Base-by-base conservation (phyloP, 2,329 filamentous ascomycete species). In the Fusarium odoratissimum region DNA sequence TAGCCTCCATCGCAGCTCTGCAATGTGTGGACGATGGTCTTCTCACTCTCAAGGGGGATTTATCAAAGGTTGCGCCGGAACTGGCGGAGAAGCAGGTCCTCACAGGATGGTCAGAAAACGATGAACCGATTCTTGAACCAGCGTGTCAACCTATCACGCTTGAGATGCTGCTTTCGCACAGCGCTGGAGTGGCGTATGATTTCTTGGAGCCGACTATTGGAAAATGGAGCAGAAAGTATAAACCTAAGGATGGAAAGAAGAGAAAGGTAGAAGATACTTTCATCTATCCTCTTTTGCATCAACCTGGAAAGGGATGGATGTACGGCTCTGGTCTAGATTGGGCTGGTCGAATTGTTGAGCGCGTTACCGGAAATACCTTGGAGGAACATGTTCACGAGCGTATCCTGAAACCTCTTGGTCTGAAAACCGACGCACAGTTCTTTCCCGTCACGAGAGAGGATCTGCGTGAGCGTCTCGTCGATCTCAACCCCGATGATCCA, bases 1-100 rank as follows among this genome's bases (percentile, higher is more conserved):
- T 89, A 59, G 84, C 88, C 5, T 83, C 84, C 4, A 83, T 91
- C 57, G 85, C 87, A 5, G 83, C 84, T 2, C 74, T 91, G n/a
- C 86, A 89, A 64, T 84, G 86, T 49, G 86, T 90, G 4, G 88
- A 90, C 40, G 82, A 85, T 11, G 87, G 86, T 0, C 76, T 85
- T 1, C 73, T 90, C 1, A 76, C 75, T 3, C 79, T 90, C 0
- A 82, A 84, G 13, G 83, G 83, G 6, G 84, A 89, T 59, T 72
- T 90, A 0, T 80, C 82, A 0, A 41, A 72, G 1, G 54, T 87
- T 6, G 79, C 86, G 4, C 88, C 88, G 0, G 86, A 87, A 37
- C 80, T 91, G 0, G 82, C 81, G 0, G 76, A 77, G 3, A 84
- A 87, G 63, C 79, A 84, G 14, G 81, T 91, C 30, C 71, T 91